phyloP scores from a whole-genome alignment of 352 stramenopile genomes.

The Globisporangium cylindrosporum region DNA sequence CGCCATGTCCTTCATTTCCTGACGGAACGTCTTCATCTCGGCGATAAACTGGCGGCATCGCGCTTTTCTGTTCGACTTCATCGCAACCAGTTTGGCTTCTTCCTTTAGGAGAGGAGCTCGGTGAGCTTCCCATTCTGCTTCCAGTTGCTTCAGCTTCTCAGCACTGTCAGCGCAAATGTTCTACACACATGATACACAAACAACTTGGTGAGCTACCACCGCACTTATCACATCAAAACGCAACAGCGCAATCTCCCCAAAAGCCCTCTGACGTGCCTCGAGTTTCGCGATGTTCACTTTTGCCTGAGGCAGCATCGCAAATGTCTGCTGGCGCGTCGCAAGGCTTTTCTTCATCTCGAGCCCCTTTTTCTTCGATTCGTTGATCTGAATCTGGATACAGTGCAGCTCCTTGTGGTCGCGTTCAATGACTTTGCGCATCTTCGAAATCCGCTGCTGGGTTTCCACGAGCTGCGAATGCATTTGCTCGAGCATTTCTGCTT shows the following conservation, averaged over 20 bases:
- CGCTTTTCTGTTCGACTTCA: constrained; percentile 50
- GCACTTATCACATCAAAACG: background rate
- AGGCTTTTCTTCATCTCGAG: constrained; percentile 48
- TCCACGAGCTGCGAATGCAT: constrained; percentile 32
- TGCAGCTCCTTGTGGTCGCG: constrained; percentile 29
- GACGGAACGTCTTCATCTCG: constrained; percentile 62
- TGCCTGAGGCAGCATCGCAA: constrained; percentile 64
- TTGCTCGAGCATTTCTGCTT: constrained; percentile 27
- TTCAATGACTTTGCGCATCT: constrained; percentile 41
- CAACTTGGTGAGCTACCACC: background rate
- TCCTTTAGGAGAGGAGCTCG: constrained; percentile 45
- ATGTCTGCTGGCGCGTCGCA: constrained; percentile 44
- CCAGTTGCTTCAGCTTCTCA: constrained; percentile 48
- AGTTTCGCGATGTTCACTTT: constrained; percentile 68
- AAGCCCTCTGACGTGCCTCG: constrained; percentile 26
- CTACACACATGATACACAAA: constrained; percentile 14
- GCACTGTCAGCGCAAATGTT: constrained; percentile 50
- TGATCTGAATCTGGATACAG: constrained; percentile 28
- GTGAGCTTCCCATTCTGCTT: constrained; percentile 50
- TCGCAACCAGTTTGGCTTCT: constrained; percentile 34
- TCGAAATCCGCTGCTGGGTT: constrained; percentile 32
- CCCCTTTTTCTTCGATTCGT: constrained; percentile 28
- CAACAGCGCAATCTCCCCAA: background rate
- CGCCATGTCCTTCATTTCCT: constrained; percentile 66
- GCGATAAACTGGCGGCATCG: constrained; percentile 55